Percentiles rank a stretch among this genome's conserved stretches.
phyloP scores from a whole-genome alignment of 2,329 filamentous ascomycete species.

The Harringtonia aguacate region DNA sequence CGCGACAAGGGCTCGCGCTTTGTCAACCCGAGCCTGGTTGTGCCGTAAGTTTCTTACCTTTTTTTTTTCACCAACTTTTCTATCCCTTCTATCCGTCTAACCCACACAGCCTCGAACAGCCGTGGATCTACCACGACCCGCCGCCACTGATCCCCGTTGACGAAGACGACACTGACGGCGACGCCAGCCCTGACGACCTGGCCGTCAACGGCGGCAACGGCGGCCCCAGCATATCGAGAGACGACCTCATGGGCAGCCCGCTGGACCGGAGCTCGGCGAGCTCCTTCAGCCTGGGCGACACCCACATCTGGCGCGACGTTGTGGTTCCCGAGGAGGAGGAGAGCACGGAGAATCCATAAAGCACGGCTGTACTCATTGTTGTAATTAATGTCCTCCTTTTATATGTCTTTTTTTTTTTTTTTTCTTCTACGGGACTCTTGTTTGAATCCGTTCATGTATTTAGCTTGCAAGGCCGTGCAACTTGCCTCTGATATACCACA shows the following conservation, averaged over 20 bases:
- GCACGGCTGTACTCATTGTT: too few relatives aligned
- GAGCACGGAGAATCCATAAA: too few relatives aligned
- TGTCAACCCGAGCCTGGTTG: constrained; percentile 64
- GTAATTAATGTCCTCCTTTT: too few relatives aligned
- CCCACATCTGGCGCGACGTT: constrained; percentile 35
- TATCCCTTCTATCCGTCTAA: constrained; percentile 21
- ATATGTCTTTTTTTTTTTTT: background rate
- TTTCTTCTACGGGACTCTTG: background rate
- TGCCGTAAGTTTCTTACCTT: constrained; percentile 40
- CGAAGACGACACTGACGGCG: too few relatives aligned
- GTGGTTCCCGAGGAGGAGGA: too few relatives aligned
- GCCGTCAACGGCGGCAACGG: background rate
- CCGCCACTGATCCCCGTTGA: constrained; percentile 25
- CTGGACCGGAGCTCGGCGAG: constrained; percentile 27
- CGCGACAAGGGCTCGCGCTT: constrained; percentile 60
- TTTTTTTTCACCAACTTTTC: background rate
- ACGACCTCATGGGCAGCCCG: constrained; percentile 4
- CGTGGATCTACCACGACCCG: constrained; percentile 56
- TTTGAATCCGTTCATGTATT: background rate
- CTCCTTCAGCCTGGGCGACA: constrained; percentile 36
- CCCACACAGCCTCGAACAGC: constrained; percentile 47
- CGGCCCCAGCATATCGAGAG: background rate
- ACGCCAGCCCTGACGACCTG: too few relatives aligned
- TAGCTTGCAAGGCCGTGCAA: background rate
- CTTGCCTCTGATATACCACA: constrained; percentile 1